phyloP scores from a whole-genome alignment of 2,329 filamentous ascomycete species.

The Aspergillus caelatus region DNA sequence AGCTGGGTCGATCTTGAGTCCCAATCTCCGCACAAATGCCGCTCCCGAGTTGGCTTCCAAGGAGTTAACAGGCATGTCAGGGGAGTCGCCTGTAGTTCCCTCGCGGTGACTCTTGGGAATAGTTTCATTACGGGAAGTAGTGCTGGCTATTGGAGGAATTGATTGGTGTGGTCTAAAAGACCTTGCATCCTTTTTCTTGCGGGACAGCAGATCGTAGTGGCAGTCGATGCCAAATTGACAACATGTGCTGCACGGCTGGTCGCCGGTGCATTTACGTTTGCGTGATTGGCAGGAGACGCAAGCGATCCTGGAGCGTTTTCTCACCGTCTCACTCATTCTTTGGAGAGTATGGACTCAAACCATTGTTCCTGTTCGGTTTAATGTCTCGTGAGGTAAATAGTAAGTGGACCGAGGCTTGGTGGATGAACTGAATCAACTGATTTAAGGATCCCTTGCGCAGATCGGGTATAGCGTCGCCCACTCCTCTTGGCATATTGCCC shows the following conservation, averaged over 20 bases:
- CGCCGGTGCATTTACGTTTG: conserved; percentile 60
- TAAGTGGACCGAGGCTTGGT: neutral
- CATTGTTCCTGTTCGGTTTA: neutral
- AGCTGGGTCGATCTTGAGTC: conserved; percentile 56
- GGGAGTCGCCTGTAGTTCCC: conserved; percentile 18
- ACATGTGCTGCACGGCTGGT: conserved; percentile 57
- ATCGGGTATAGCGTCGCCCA: neutral
- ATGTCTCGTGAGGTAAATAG: neutral
- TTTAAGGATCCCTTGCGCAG: neutral
- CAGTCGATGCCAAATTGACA: conserved; percentile 58
- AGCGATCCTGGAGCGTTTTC: conserved; percentile 49
- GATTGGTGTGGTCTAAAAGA: conserved; percentile 20
- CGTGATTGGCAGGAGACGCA: conserved; percentile 58
- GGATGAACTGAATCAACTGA: no score
- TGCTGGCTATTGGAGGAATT: conserved; percentile 3
- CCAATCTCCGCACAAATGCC: conserved; percentile 58
- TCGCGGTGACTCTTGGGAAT: conserved; percentile 14
- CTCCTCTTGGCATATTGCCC: neutral
- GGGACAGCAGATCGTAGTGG: conserved; percentile 44
- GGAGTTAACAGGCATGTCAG: conserved; percentile 37
- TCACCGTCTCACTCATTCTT: conserved; percentile 32
- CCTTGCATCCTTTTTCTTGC: conserved; percentile 34
- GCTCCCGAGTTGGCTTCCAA: conserved; percentile 62
- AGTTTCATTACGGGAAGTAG: conserved; percentile 3
- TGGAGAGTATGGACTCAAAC: neutral